Percentiles rank a stretch among this genome's conserved stretches.
Evolutionary conservation across 23 red algal species (phyloP).

Genomic region (Chondrus crispus): DNA sequence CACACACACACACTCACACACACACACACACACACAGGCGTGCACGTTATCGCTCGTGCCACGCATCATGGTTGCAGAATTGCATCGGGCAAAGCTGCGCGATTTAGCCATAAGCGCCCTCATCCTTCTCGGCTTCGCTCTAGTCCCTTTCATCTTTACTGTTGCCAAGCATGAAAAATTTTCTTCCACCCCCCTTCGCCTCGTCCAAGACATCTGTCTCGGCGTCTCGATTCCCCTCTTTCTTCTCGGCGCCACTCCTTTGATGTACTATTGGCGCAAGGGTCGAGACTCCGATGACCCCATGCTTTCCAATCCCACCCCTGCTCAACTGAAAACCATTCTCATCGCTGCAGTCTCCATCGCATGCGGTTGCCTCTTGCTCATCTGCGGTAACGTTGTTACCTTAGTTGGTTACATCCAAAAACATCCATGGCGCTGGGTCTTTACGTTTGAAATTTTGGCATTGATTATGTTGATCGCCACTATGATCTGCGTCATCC

Average conservation of each 20-base stretch:
- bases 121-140: not conserved
- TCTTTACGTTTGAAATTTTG: too few relatives aligned
- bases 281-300: not conserved
- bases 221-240: slow-evolving; percentile 3
- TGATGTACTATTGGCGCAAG: not conserved
- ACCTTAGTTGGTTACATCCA: too few relatives aligned
- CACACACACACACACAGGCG: too few relatives aligned
- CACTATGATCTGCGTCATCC: too few relatives aligned
- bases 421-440: too few relatives aligned
- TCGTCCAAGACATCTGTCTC: not conserved
- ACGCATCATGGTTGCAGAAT: not conserved
- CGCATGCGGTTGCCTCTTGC: too few relatives aligned
- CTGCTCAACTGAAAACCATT: slow-evolving; percentile 8
- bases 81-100: slow-evolving; percentile 14
- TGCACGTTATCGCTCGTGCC: too few relatives aligned
- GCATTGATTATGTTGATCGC: too few relatives aligned
- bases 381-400: too few relatives aligned
- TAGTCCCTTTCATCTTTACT: not conserved
- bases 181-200: not conserved
- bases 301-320: not conserved
- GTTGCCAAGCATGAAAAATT: not conserved
- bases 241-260: not conserved
- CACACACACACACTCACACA: too few relatives aligned
- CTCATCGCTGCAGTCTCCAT: too few relatives aligned
- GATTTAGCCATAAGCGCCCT: not conserved